Evolutionary conservation across 2,329 filamentous ascomycete species (phyloP), one percentile per base, ranked within the genome.

Genomic region (Biscogniauxia sp.): DNA sequence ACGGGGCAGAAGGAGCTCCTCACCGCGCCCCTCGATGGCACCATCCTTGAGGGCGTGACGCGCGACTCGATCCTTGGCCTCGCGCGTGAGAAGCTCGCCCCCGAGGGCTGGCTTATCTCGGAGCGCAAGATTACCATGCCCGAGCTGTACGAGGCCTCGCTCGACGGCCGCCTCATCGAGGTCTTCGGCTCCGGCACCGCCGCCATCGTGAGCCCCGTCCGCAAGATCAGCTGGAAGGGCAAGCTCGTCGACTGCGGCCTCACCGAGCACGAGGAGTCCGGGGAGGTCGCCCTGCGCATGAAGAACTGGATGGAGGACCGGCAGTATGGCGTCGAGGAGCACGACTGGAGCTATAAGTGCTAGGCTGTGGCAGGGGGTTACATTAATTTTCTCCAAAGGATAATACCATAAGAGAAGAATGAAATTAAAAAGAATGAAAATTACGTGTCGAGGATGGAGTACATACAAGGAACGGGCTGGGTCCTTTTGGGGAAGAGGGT

Each of bases 291-390:
- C 9, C 79, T 87, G 70, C 86, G 85, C 77, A 93, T 99, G 89
- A 96, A 97, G 86, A 86, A 89, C 70, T 99, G 95, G 95, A 97
- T 99, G 64, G 93, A 96, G 80, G 89, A 81, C 26, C 93, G 96
- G 68, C 94, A 98, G 80, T 97, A 98, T 74, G 95, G 95, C 65
- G 93, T 97, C 66, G 90, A 94, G 77, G 86, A 92, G 74, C 92
- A 97, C 75, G 84, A 88, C 67, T 99, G 95, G 95, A 97, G 93
- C 82, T 88, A 88, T 69, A 68, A 80, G 59, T 78, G 78, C 71
- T 72, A 68, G 58, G 28, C 17, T 26, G 58, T 49, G 56, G n/a
- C n/a, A n/a, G n/a, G n/a, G n/a, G n/a, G n/a, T n/a, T n/a, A n/a
- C n/a, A n/a, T n/a, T n/a, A n/a, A n/a, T n/a, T n/a, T n/a, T n/a